Conservation (phyloP, 2,329 filamentous ascomycete species). For the Aspergillus nomiae region DNA sequence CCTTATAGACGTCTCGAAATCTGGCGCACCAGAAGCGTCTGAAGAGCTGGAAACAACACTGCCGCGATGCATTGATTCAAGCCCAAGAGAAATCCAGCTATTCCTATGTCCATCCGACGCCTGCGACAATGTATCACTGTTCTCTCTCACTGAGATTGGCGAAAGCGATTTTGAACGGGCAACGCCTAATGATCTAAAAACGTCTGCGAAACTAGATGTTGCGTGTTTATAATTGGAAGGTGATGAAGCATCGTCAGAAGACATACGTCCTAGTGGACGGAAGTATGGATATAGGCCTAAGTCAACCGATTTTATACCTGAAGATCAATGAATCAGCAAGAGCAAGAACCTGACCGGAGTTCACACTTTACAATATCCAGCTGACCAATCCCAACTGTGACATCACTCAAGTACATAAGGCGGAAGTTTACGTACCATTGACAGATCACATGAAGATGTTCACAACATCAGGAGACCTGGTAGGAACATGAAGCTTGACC, state of each 20-base stretch:
- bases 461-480: conserved; percentile 13
- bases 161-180: conserved; percentile 42
- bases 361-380: conserved; percentile 1
- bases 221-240: conserved; percentile 38
- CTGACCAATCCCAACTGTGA: background rate
- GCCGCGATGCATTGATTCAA: conserved; percentile 46
- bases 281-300: conserved; percentile 16
- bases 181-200: conserved; percentile 45
- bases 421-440: conserved; percentile 17
- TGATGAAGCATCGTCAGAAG: conserved; percentile 45
- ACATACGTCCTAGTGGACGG: conserved; percentile 39
- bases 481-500: conserved; percentile 14
- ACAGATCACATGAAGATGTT: conserved; percentile 12
- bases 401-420: background rate
- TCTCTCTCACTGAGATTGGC: conserved; percentile 35
- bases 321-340: conserved; percentile 1
- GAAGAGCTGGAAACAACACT: conserved; percentile 42
- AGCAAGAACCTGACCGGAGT: background rate
- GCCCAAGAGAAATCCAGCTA: conserved; percentile 35
- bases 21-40: conserved; percentile 39
- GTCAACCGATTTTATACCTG: conserved; percentile 23
- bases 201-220: conserved; percentile 44
- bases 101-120: conserved; percentile 37
- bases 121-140: conserved; percentile 31
- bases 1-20: conserved; percentile 41